phyloP scores from a whole-genome alignment of 2,329 filamentous ascomycete genomes.

The Davidsoniella neocaledoniae region DNA sequence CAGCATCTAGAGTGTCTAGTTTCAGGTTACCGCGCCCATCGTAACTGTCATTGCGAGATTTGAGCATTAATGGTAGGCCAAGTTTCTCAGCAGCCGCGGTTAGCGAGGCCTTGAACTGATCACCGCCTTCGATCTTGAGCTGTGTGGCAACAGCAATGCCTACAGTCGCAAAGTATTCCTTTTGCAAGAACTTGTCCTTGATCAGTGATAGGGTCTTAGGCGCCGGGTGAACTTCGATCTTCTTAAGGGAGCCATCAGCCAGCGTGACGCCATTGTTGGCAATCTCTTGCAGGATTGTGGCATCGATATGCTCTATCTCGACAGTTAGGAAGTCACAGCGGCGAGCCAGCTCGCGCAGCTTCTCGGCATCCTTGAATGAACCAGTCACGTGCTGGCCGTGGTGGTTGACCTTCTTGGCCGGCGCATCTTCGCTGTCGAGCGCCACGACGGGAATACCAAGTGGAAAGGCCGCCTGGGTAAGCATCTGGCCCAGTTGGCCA shows the following conservation, averaged over 20 bases:
- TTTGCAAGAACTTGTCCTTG: conserved; percentile 87
- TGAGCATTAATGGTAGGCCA: conserved; percentile 82
- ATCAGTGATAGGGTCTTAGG: conserved; percentile 78
- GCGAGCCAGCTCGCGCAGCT: conserved; percentile 63
- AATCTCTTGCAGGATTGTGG: conserved; percentile 74
- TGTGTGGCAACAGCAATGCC: conserved; percentile 60
- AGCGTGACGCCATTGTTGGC: conserved; percentile 45
- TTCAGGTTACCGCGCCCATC: conserved; percentile 63
- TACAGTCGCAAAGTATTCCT: conserved; percentile 54
- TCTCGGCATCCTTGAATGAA: conserved; percentile 69
- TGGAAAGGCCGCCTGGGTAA: conserved; percentile 63
- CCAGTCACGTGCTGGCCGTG: conserved; percentile 61
- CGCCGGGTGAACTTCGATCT: conserved; percentile 55
- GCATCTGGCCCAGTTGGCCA: conserved; percentile 82
- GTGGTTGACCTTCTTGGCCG: conserved; percentile 72
- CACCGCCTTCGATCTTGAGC: conserved; percentile 39
- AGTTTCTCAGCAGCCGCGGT: conserved; percentile 44
- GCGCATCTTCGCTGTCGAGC: conserved; percentile 58
- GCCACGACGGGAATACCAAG: conserved; percentile 66
- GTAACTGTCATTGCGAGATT: conserved; percentile 78
- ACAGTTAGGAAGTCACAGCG: conserved; percentile 71
- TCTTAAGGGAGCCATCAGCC: conserved; percentile 25
- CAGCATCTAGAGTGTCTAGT: conserved; percentile 27
- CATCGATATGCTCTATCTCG: conserved; percentile 91
- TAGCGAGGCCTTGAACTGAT: conserved; percentile 43